phyloP scores from a whole-genome alignment of 164 flowering plant species.

The Nymphaea colorata region DNA sequence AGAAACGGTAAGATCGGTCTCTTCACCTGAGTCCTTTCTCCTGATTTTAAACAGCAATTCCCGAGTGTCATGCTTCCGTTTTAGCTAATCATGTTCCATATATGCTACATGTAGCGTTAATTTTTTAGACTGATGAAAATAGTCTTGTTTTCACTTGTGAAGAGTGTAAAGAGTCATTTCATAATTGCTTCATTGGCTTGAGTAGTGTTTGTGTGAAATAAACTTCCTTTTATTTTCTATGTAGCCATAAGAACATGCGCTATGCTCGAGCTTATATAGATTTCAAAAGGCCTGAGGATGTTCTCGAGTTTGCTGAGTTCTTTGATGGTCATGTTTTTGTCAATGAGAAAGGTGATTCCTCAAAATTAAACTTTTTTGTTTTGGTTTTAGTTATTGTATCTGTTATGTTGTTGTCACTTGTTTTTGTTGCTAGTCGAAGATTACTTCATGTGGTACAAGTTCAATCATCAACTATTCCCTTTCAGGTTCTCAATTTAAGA shows the following conservation, averaged over 20 bases:
- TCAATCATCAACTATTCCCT: not conserved
- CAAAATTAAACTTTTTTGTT: not conserved
- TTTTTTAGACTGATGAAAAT: not conserved
- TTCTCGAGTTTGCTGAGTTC: conserved; percentile 83
- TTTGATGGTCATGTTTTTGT: conserved; percentile 82
- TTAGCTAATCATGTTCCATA: too few relatives aligned
- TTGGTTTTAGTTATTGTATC: not conserved
- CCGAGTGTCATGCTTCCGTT: too few relatives aligned
- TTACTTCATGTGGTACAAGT: too few relatives aligned
- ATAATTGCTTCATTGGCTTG: too few relatives aligned
- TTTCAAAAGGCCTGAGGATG: conserved; percentile 72
- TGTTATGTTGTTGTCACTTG: too few relatives aligned
- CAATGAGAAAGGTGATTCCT: conserved; percentile 69
- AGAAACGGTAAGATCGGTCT: too few relatives aligned
- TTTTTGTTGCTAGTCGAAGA: too few relatives aligned
- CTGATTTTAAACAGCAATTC: too few relatives aligned
- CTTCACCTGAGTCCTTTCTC: too few relatives aligned
- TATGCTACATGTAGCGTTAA: not conserved
- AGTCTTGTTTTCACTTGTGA: not conserved
- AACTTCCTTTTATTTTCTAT: conserved; percentile 7
- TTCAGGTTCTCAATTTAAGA: conserved; percentile 64
- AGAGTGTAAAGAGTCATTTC: not conserved
- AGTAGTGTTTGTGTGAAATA: too few relatives aligned
- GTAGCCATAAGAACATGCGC: conserved; percentile 51
- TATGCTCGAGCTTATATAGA: conserved; percentile 73